A percentile compares a stretch with the other conserved stretches of the same genome.
phyloP scores from a whole-genome alignment of 1,139 yeast species.

The Meyerozyma carpophila region DNA sequence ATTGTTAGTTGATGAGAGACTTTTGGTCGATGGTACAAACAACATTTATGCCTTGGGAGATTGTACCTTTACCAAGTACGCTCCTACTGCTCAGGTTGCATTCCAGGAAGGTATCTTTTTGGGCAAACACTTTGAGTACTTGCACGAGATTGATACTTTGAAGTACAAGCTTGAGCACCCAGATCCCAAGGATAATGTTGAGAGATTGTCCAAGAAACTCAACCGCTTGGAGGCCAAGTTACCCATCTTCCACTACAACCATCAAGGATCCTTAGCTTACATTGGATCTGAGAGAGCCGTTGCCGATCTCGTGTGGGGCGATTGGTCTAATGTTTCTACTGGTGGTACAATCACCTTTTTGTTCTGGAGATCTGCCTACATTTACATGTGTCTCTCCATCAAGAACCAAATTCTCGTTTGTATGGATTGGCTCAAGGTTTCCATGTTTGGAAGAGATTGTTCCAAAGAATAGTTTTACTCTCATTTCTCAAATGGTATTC shows the following conservation, averaged over 20 bases:
- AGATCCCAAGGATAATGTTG: slow-evolving; percentile 27
- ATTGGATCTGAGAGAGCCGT: slow-evolving; percentile 91
- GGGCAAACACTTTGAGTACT: slow-evolving; percentile 63
- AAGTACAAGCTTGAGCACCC: slow-evolving; percentile 36
- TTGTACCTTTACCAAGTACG: slow-evolving; percentile 84
- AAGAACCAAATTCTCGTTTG: slow-evolving; percentile 82
- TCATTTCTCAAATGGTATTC: neutral
- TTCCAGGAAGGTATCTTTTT: slow-evolving; percentile 88
- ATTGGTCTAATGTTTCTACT: slow-evolving; percentile 71
- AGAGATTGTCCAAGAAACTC: slow-evolving; percentile 37
- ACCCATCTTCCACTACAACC: slow-evolving; percentile 57
- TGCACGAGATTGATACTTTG: slow-evolving; percentile 63
- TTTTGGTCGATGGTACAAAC: slow-evolving; percentile 78
- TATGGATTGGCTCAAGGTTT: slow-evolving; percentile 84
- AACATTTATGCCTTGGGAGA: slow-evolving; percentile 91
- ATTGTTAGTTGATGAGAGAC: slow-evolving; percentile 72
- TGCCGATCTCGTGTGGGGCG: slow-evolving; percentile 88
- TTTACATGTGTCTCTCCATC: slow-evolving; percentile 86
- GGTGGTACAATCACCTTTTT: slow-evolving; percentile 86
- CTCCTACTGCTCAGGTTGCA: slow-evolving; percentile 98
- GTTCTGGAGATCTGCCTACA: slow-evolving; percentile 93
- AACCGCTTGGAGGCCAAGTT: slow-evolving; percentile 39
- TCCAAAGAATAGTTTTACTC: slow-evolving; percentile 41
- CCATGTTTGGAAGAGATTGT: slow-evolving; percentile 84
- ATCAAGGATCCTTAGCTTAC: slow-evolving; percentile 74